Evolutionary conservation across 2,329 filamentous ascomycete species (phyloP).

Genomic region (Pseudogymnoascus sp.): DNA sequence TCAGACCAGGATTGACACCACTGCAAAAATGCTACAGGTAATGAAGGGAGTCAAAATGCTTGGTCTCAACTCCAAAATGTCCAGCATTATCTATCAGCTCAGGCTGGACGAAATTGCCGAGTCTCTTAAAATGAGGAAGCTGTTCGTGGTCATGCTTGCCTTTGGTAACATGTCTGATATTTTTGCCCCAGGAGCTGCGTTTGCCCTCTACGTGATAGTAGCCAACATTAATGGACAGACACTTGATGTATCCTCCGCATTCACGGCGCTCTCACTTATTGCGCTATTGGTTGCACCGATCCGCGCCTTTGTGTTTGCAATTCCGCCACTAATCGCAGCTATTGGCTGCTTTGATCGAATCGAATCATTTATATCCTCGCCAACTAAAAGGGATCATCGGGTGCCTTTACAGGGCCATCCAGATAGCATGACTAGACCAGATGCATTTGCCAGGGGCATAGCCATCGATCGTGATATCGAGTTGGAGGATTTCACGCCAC

Average conservation of each 20-base stretch:
- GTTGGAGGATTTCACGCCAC: not conserved
- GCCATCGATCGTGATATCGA: not conserved
- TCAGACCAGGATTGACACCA: constrained; percentile 17
- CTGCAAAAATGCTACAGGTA: constrained; percentile 23
- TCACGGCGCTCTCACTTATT: constrained; percentile 37
- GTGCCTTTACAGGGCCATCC: constrained; percentile 14
- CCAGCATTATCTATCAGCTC: constrained; percentile 26
- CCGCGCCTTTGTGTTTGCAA: constrained; percentile 32
- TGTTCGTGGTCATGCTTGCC: constrained; percentile 16
- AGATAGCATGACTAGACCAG: constrained; percentile 7
- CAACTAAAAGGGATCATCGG: constrained; percentile 14
- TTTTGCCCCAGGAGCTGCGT: constrained; percentile 34
- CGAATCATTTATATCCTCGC: constrained; percentile 25
- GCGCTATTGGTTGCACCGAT: constrained; percentile 34
- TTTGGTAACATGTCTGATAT: constrained; percentile 18
- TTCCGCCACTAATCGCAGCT: constrained; percentile 33
- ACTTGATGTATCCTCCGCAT: constrained; percentile 28
- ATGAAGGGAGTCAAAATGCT: constrained; percentile 31
- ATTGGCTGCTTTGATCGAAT: constrained; percentile 37
- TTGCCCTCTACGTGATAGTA: constrained; percentile 32
- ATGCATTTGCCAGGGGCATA: constrained; percentile 11
- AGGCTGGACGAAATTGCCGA: constrained; percentile 22
- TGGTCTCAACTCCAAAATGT: constrained; percentile 30
- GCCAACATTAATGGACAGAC: constrained; percentile 24
- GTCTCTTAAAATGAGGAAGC: constrained; percentile 16